These are phyloP conservation scores for Spiromastix sp. DNA, from an alignment of 2,329 filamentous ascomycete genomes.

Conservation along the genomic window DNA sequence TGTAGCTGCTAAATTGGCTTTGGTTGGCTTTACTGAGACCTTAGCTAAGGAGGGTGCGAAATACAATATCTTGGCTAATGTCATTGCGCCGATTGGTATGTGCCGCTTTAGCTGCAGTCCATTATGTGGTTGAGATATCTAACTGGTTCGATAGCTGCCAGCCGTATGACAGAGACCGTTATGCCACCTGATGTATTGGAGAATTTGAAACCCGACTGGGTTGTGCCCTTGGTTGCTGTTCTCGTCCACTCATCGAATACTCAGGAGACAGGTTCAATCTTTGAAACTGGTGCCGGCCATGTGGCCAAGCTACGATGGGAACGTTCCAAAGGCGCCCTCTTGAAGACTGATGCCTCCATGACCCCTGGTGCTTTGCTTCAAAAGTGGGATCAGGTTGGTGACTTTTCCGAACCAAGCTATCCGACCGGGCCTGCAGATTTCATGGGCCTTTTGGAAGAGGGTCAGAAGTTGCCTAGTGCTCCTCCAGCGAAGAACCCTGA, in stretches of 20 bases:
- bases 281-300: conserved; percentile 87
- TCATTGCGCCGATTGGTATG: conserved; percentile 72
- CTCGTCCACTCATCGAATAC: conserved; percentile 79
- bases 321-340: conserved; percentile 74
- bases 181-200: conserved; percentile 90
- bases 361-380: conserved; percentile 79
- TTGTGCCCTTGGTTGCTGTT: conserved; percentile 83
- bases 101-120: conserved; percentile 2
- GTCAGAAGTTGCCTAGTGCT: conserved; percentile 64
- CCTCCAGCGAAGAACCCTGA: conserved; percentile 62
- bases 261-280: conserved; percentile 76
- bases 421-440: conserved; percentile 83
- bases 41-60: conserved; percentile 94
- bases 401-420: conserved; percentile 77
- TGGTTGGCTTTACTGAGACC: conserved; percentile 96
- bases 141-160: conserved; percentile 53
- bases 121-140: neutral
- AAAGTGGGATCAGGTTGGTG: conserved; percentile 78
- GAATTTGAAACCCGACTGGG: conserved; percentile 82
- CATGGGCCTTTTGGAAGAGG: conserved; percentile 72
- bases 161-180: conserved; percentile 88
- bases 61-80: conserved; percentile 95
- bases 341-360: conserved; percentile 80
- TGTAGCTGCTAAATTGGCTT: conserved; percentile 76
- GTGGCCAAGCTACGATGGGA: conserved; percentile 93